Evolutionary conservation across 805 yeast species (phyloP).

Genomic region (Pichia cabralensis): DNA sequence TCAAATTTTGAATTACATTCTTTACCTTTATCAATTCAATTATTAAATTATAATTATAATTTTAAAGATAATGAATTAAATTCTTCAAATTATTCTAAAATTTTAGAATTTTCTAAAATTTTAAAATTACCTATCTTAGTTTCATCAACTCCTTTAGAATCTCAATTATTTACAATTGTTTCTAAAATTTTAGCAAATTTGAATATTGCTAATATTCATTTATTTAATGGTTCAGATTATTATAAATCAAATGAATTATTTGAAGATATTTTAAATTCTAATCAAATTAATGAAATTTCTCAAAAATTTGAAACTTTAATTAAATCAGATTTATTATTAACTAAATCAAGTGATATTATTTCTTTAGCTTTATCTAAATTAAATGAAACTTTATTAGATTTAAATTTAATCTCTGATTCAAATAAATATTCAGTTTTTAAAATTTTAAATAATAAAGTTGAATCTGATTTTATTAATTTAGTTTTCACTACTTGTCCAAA

Average conservation of each 20-base stretch:
- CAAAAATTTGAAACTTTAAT: slow-evolving; percentile 27
- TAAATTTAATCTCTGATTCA: too few relatives aligned
- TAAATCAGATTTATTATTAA: slow-evolving; percentile 15
- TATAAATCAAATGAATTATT: slow-evolving; percentile 40
- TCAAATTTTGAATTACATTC: slow-evolving; percentile 19
- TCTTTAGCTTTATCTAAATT: slow-evolving; percentile 38
- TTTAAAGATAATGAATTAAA: slow-evolving; percentile 39
- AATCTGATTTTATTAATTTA: slow-evolving; percentile 73
- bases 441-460: slow-evolving; percentile 51
- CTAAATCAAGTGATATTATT: slow-evolving; percentile 27
- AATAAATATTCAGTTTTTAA: slow-evolving; percentile 52
- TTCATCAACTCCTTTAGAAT: slow-evolving; percentile 53
- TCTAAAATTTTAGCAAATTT: slow-evolving; percentile 58
- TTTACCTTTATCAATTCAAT: slow-evolving; percentile 58
- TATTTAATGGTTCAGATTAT: slow-evolving; percentile 73
- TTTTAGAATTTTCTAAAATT: slow-evolving; percentile 50
- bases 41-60: slow-evolving; percentile 71
- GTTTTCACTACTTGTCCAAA: slow-evolving; percentile 71
- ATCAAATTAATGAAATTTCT: slow-evolving; percentile 31
- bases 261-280: slow-evolving; percentile 34
- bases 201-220: slow-evolving; percentile 51
- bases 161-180: slow-evolving; percentile 57
- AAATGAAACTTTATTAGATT: slow-evolving; percentile 41
- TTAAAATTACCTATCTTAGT: slow-evolving; percentile 60
- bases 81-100: slow-evolving; percentile 48